Evolutionary conservation across 352 stramenopile species (phyloP), one percentile per base, ranked within the genome.

Genomic region (Phytophthora rubi): DNA sequence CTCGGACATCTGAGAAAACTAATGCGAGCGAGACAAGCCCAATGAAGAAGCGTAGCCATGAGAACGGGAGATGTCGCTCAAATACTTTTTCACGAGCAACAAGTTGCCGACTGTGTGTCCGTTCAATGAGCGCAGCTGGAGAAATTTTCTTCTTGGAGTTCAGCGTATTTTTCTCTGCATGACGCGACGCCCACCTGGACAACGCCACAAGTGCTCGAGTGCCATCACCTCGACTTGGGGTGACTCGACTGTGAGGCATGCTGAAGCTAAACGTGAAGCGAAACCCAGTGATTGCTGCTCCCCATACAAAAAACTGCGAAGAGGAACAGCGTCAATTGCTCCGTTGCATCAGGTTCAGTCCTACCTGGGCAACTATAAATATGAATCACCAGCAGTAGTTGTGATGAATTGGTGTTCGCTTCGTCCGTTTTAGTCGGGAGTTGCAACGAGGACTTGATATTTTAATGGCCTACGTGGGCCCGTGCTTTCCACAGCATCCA

Each of bases 1-100:
- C 54, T 5, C 76, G 52, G 4, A 83, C 60, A 26, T 83, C 76
- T 0, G 76, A 73, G 52, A 77, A 77, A 8, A 77, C 73, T 7
- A 83, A 55, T 3, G 44, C 60, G 9, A 83, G 62, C 9, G 76
- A 83, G 2, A 74, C 37, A 15, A 71, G 2, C 16, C 68, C 71
- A 12, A 73, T 54, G 6, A 70, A 62, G 13, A 76, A 55, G 6
- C 71, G 71, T 2, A 66, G 0, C 71, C 67, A 76, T 2, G 71
- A 79, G 47, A 76, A 76, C n/a, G 71, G 71, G 16, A 79, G 63
- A 51, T 70, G 53, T 4, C 65, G 71, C 44, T 71, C 53, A 26
- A 79, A 79, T 4, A 72, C 54, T 55, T 62, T 62, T 47, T 79
- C 62, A 1, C 71, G 71, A 4, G 57, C 44, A 26, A 23, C 54